phyloP scores from a whole-genome alignment of 1,284 basidiomycete species.

The Tylopilus sp. region DNA sequence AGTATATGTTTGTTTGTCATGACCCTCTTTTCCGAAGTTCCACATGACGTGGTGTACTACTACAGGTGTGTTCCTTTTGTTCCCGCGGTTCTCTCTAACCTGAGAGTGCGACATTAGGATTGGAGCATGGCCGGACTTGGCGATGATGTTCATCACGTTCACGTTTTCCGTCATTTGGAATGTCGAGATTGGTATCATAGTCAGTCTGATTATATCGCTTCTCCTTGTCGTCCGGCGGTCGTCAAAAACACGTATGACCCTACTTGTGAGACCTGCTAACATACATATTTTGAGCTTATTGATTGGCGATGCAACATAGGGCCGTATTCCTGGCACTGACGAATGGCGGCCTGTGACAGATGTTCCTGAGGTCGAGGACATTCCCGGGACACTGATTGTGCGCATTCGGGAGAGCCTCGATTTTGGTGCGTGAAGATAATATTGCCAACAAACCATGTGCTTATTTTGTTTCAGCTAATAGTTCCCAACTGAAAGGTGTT shows the following conservation, averaged over 20 bases:
- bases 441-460: neutral
- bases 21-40: conserved; percentile 78
- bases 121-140: conserved; percentile 81
- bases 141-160: conserved; percentile 82
- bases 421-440: conserved; percentile 46
- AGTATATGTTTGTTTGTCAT: conserved; percentile 82
- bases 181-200: conserved; percentile 80
- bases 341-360: conserved; percentile 66
- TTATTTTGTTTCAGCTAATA: conserved; percentile 58
- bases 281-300: neutral
- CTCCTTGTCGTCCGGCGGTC: conserved; percentile 84
- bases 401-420: conserved; percentile 66
- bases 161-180: conserved; percentile 73
- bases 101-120: conserved; percentile 46
- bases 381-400: conserved; percentile 66
- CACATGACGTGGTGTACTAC: conserved; percentile 81
- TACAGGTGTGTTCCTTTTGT: conserved; percentile 53
- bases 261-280: conserved; percentile 42
- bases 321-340: conserved; percentile 60
- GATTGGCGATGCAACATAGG: conserved; percentile 33
- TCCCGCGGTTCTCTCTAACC: neutral
- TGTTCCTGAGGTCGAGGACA: conserved; percentile 58
- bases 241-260: conserved; percentile 69
- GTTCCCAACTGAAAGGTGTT: conserved; percentile 72
- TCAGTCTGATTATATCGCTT: conserved; percentile 79